These are phyloP conservation scores for Penicillium hesseltinei DNA, from an alignment of 2,329 filamentous ascomycete species.

Conservation along the genomic window DNA sequence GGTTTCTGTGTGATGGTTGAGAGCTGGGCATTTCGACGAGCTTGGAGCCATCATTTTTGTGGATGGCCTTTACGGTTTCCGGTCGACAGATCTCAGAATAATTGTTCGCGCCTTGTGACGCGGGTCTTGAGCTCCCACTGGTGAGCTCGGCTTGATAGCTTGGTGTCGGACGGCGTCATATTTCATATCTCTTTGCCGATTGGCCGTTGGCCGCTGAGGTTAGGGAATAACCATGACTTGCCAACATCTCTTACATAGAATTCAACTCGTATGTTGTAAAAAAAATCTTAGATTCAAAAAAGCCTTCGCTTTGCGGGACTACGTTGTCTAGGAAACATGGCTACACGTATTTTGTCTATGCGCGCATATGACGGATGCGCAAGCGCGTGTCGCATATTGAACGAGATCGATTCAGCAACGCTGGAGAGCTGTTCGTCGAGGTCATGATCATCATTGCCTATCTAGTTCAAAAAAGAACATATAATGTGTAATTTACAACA, in stretches of 20 bases:
- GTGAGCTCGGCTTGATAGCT: conserved; percentile 65
- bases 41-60: conserved; percentile 70
- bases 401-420: neutral
- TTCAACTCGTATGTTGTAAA: conserved; percentile 7
- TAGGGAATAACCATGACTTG: conserved; percentile 82
- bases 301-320: neutral
- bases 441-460: conserved; percentile 21
- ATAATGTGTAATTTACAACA: conserved; percentile 57
- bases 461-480: conserved; percentile 1
- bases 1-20: conserved; percentile 67
- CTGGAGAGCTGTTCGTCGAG: conserved; percentile 12
- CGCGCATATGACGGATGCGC: neutral
- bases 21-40: conserved; percentile 81
- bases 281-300: neutral
- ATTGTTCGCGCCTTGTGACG: conserved; percentile 54
- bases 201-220: conserved; percentile 84
- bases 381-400: neutral
- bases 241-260: conserved; percentile 56
- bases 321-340: neutral
- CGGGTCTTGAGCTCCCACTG: conserved; percentile 65
- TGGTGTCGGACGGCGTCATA: conserved; percentile 67
- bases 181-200: conserved; percentile 84
- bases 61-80: conserved; percentile 71
- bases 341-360: neutral
- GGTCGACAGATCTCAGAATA: conserved; percentile 93